Evolutionary conservation across 805 yeast genomes (phyloP), one percentile per base, ranked within the genome.

Genomic region (Candida railenensis): DNA sequence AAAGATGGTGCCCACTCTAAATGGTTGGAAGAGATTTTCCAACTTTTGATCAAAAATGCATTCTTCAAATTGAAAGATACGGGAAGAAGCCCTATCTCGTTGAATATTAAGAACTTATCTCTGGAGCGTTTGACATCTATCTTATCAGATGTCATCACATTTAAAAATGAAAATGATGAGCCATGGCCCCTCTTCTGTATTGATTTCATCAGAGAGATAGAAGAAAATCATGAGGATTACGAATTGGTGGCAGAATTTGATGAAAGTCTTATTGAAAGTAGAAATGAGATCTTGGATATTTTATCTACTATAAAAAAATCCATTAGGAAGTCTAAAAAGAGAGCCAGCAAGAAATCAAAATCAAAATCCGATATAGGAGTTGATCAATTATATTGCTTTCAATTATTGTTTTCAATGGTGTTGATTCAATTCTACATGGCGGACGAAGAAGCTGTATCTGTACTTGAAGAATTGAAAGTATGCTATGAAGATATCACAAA

Each of bases 401-500:
- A 89, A 62, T 67, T 88, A 33, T 69, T 92, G 39, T 79, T 87
- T 47, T 85, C 96, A 0, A 80, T 87, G 77, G 84, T 85, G 3
- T 64, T 90, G 19, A 59, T 92, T 12, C 96, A 89, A 61, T 72
- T 91, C 30, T 90, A 83, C 58, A 70, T 82, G 45, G 95, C 91
- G 20, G 89, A 80, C 53, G 71, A 82, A 4, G 97, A 92, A 49
- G 84, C 96, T 0, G 79, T 87, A 4, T 73, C 81, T 30, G 82
- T 89, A 15, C 70, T 92, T 33, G 83, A 81, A 22, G 98, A 92
- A 59, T 65, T 92, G 42, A 79, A 79, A 46, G 63, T 74, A 21
- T 83, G 88, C 50, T 86, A 80, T 57, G 73, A 73, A 25, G 73
- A 70, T 45, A 61, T 73, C 40, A 62, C 78, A 20, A 63, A 68